Evolutionary conservation across 495 filamentous ascomycete species (phyloP).

Genomic region (Staphylotrichum tortipilum): DNA sequence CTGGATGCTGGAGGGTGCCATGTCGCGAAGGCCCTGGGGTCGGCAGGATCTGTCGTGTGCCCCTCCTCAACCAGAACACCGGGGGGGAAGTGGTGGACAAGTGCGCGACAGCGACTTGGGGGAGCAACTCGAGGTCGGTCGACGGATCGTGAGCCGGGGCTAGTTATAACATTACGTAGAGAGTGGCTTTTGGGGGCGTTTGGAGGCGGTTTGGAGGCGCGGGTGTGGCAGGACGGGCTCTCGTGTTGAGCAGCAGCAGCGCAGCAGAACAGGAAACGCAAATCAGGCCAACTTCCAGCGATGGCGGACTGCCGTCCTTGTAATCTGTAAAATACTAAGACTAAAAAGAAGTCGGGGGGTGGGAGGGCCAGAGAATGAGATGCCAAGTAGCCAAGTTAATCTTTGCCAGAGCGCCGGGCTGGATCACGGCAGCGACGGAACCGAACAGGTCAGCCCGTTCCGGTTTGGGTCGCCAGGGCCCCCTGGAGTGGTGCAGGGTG

Average conservation of each 20-base stretch:
- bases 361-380: neutral
- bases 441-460: conserved; percentile 13
- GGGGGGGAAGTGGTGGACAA: neutral
- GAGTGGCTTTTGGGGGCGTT: neutral
- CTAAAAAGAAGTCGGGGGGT: too few species aligned
- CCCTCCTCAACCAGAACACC: neutral
- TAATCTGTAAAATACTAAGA: too few species aligned
- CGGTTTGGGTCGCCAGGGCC: neutral
- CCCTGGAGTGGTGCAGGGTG: neutral
- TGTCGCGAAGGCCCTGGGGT: conserved; percentile 7
- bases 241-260: neutral
- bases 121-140: conserved; percentile 2
- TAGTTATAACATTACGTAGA: conserved; percentile 3
- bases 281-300: conserved; percentile 17
- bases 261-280: too few species aligned
- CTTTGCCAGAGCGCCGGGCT: neutral
- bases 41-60: neutral
- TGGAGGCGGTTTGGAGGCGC: neutral
- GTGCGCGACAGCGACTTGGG: too few species aligned
- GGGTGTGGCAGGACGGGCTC: too few species aligned
- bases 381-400: neutral
- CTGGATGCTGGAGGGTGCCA: conserved; percentile 41
- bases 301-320: conserved; percentile 14
- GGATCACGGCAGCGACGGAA: conserved; percentile 11
- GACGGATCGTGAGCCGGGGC: conserved; percentile 3